Base-by-base conservation (phyloP, 805 yeast species). In the Myxozyma melibiosi region DNA sequence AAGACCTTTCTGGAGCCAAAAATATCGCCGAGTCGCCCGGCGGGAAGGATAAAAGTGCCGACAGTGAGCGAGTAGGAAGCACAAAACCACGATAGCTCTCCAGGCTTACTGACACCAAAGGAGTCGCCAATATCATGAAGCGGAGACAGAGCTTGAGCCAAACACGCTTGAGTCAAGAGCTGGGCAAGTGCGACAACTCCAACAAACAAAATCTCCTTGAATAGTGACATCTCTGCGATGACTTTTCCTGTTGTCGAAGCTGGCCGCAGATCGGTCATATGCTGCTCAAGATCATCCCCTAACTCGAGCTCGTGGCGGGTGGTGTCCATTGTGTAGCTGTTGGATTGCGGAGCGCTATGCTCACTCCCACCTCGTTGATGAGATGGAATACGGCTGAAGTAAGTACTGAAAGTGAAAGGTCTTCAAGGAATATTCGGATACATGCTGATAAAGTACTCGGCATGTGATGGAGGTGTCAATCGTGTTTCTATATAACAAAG, bases 1-100 rank as follows among this genome's bases (percentile, higher is more conserved):
- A 84, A 74, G n/a, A 82, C 70, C 39, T 68, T 72, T 56, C 82
- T 83, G 51, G 84, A 74, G 0, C 94, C 94, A 63, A 80, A 82
- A 11, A 86, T 73, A 66, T 87, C 95, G 33, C 95, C 94, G 44
- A 85, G 66, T 48, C 84, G 76, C 7, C 94, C 94, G 35, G 86
- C 79, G 3, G 84, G 74, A 35, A 87, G 69, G 49, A 87, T 86
- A 60, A 86, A 82, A 0, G 92, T 84, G 11, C 92, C 92, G 4
- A 85, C 81, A 0, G 89, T 82, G 53, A 87, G 71, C 0, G 89
- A 83, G 67, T 81, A 85, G 0, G 88, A 80, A 1, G 90, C 90
- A 76, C 83, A 78, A 67, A 83, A 81, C 94, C 95, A 85, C 2
- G 76, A 64, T 51, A 76, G 70, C 48, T 75, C 70, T 7, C 74